A percentile compares a stretch with the other conserved stretches of the same genome.
Conservation (phyloP, 805 yeast species). For the Pichia eremophila region DNA sequence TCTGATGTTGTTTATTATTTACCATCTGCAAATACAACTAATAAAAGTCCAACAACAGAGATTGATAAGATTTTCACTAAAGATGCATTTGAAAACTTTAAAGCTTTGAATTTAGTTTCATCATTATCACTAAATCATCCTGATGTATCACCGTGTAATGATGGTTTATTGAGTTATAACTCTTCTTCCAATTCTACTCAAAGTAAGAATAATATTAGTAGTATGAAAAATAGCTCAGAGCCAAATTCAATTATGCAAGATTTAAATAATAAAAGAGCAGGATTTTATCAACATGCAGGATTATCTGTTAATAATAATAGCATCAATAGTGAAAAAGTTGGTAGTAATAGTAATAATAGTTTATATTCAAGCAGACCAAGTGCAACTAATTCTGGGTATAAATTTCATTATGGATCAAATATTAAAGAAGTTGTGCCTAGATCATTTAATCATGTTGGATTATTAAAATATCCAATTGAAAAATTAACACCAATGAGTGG, state of each 20-base stretch:
- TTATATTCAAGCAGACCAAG: neutral
- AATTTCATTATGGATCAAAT: neutral
- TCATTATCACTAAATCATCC: neutral
- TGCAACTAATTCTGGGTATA: neutral
- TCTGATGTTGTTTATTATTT: neutral
- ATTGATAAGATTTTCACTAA: neutral
- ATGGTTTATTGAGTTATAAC: neutral
- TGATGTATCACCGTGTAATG: neutral
- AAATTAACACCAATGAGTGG: neutral
- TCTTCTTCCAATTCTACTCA: neutral
- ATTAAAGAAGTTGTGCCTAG: neutral
- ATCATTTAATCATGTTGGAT: neutral
- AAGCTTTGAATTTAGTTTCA: neutral
- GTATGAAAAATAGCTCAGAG: no score
- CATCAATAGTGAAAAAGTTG: neutral
- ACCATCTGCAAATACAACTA: neutral
- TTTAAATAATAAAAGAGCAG: neutral
- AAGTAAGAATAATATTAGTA: no score
- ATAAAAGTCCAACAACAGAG: neutral
- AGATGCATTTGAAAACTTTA: neutral
- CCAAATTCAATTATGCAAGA: no score
- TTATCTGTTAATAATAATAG: neutral
- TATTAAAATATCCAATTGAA: neutral
- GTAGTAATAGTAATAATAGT: no score
- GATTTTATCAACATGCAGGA: conserved; percentile 1